Base-by-base conservation (phyloP, 768 basidiomycete genomes). In the Hysterangium stoloniferum region DNA sequence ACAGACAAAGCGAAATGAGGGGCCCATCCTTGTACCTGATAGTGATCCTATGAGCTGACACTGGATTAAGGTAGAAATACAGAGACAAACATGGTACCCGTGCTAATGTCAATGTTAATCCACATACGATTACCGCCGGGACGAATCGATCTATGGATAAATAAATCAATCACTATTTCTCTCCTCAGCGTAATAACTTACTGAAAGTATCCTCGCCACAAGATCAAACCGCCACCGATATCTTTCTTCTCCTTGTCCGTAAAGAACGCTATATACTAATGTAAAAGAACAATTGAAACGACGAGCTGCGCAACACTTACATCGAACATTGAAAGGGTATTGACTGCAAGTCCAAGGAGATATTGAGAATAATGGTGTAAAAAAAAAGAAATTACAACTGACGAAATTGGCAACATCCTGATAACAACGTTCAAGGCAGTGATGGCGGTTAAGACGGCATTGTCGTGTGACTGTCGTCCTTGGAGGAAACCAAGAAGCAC, bases 201-300 rank as follows among this genome's bases (percentile, higher is more conserved):
- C 60, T 89, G 87, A 65, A 90, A 89, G 49, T 84, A 87, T 0
- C 87, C 87, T 3, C 86, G 73, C 85, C 85, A 86, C 0, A 87
- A 71, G 12, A 78, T 73, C 3, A 90, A 70, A 0, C 88, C 86
- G 0, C 62, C 60, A 1, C 85, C 82, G 22, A 87, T 77, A 25
- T 64, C 58, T 40, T 68, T 73, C 7, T 66, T 72, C 45, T 79
- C 84, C 1, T 66, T 61, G 20, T 75, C 64, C 0, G 82, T 83
- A 62, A 82, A 90, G 65, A 90, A 88, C 0, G 84, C 49, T 51
- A 8, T 15, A 20, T 24, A 13, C 15, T 3, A 2, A 29, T 6
- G 27, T 45, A 15, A 45, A n/a, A 31, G 20, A 19, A 4, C 4
- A 42, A 24, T 11, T 13, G 38, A 42, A 7, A 38, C 19, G 22